A percentile compares a stretch with the other conserved stretches of the same genome.
Conservation (phyloP, 1,284 basidiomycete species). For the Ustilago nuda region DNA sequence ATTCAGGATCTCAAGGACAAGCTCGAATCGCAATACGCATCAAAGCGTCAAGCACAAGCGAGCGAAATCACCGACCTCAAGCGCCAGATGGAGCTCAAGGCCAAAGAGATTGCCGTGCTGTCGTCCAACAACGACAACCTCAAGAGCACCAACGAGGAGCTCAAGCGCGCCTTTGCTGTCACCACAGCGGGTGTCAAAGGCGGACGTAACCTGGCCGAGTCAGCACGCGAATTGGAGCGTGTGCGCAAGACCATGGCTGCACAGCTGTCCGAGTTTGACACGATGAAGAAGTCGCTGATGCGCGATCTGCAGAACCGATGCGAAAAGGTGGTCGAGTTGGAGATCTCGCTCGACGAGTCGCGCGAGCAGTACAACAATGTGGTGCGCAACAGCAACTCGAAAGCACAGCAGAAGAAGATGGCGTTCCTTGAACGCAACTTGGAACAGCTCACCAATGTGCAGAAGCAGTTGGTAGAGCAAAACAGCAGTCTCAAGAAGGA, state of each 20-base stretch:
- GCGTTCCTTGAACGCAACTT: constrained; percentile 96
- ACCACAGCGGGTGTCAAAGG: constrained; percentile 96
- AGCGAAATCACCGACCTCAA: constrained; percentile 89
- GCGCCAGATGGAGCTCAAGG: constrained; percentile 88
- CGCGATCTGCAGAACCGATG: constrained; percentile 98
- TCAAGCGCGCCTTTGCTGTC: constrained; percentile 87
- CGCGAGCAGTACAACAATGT: constrained; percentile 99
- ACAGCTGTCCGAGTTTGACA: constrained; percentile 97
- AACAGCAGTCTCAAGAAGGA: constrained; percentile 98
- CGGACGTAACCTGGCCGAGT: constrained; percentile 86
- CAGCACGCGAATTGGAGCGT: constrained; percentile 94
- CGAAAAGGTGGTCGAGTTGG: constrained; percentile 99
- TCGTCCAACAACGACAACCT: constrained; percentile 90
- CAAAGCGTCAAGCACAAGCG: constrained; percentile 88
- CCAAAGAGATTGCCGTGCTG: constrained; percentile 85
- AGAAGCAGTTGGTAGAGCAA: constrained; percentile 99
- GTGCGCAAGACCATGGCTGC: constrained; percentile 96
- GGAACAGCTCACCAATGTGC: constrained; percentile 92
- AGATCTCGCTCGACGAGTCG: constrained; percentile 98
- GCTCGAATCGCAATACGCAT: constrained; percentile 91
- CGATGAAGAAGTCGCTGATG: constrained; percentile 98
- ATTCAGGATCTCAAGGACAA: constrained; percentile 92
- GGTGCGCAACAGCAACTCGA: constrained; percentile 95
- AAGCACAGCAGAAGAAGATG: constrained; percentile 99
- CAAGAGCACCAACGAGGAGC: constrained; percentile 96